phyloP scores from a whole-genome alignment of 208 protist genomes.

The Trypanosoma cruzi region DNA sequence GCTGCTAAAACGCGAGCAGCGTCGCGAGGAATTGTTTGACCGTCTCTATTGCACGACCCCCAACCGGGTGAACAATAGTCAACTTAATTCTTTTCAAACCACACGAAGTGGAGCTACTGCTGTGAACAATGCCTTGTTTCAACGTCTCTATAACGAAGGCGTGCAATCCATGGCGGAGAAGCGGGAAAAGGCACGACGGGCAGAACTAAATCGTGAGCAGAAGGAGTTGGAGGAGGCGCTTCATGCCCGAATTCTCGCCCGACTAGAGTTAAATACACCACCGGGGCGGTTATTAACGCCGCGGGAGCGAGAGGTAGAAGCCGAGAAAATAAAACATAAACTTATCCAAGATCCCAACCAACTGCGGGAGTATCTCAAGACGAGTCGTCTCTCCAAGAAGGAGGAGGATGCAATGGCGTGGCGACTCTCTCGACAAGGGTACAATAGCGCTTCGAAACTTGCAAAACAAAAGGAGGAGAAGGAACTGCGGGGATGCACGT shows the following conservation, averaged over 20 bases:
- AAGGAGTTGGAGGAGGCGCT: conserved; percentile 64
- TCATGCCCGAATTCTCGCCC: conserved; percentile 44
- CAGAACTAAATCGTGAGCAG: conserved; percentile 32
- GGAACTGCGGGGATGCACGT: conserved; percentile 31
- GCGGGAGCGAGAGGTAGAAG: conserved; percentile 40
- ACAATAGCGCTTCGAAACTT: conserved; percentile 40
- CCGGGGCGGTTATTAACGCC: conserved; percentile 34
- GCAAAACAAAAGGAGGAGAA: conserved; percentile 20
- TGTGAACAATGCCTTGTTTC: conserved; percentile 20
- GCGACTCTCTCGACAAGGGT: conserved; percentile 50
- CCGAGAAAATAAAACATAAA: conserved; percentile 25
- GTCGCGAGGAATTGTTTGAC: conserved; percentile 45
- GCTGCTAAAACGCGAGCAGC: conserved; percentile 23
- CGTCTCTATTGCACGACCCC: conserved; percentile 53
- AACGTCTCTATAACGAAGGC: conserved; percentile 43
- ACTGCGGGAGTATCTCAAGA: conserved; percentile 37
- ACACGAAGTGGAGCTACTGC: neutral
- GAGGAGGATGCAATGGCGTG: conserved; percentile 39
- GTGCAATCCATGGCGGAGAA: conserved; percentile 11
- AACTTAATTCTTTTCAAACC: neutral
- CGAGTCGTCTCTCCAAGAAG: conserved; percentile 29
- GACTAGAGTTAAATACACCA: conserved; percentile 39
- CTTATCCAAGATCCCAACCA: conserved; percentile 10
- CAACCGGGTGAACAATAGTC: conserved; percentile 5
- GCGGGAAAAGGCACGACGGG: conserved; percentile 26